phyloP scores from a whole-genome alignment of 2,329 filamentous ascomycete species.

The Neofusicoccum sp. region DNA sequence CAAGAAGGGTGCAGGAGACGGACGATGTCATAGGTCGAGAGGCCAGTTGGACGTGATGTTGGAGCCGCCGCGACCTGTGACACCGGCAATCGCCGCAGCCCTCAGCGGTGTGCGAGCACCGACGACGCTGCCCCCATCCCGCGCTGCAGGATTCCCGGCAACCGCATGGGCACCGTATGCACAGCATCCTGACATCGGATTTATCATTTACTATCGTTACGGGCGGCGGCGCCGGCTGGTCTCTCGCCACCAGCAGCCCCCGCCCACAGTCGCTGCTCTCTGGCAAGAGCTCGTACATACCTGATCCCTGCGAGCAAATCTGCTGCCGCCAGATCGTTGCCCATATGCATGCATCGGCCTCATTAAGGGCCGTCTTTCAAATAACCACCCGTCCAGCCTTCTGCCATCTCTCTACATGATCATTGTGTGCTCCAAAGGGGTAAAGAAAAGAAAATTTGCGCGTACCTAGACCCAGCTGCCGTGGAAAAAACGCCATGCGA shows the following conservation, averaged over 20 bases:
- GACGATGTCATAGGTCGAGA: constrained; percentile 15
- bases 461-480: constrained; percentile 9
- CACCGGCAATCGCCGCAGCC: constrained; percentile 7
- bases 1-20: background rate
- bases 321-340: constrained; percentile 6
- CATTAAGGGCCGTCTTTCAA: constrained; percentile 17
- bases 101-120: constrained; percentile 8
- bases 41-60: constrained; percentile 4
- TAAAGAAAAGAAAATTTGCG: constrained; percentile 10
- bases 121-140: background rate
- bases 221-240: background rate
- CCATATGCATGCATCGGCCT: constrained; percentile 8
- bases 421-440: constrained; percentile 7
- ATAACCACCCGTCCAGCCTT: constrained; percentile 10
- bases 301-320: background rate
- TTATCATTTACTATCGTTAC: constrained; percentile 14
- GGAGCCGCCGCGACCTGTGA: background rate
- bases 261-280: constrained; percentile 8
- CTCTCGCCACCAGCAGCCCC: background rate
- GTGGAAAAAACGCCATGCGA: constrained; percentile 14
- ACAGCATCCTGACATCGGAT: background rate
- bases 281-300: constrained; percentile 5
- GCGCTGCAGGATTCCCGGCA: background rate
- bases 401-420: constrained; percentile 15
- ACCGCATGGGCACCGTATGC: constrained; percentile 14